phyloP scores from a whole-genome alignment of 257 asterid genomes.

The Gardenia jasminoides region DNA sequence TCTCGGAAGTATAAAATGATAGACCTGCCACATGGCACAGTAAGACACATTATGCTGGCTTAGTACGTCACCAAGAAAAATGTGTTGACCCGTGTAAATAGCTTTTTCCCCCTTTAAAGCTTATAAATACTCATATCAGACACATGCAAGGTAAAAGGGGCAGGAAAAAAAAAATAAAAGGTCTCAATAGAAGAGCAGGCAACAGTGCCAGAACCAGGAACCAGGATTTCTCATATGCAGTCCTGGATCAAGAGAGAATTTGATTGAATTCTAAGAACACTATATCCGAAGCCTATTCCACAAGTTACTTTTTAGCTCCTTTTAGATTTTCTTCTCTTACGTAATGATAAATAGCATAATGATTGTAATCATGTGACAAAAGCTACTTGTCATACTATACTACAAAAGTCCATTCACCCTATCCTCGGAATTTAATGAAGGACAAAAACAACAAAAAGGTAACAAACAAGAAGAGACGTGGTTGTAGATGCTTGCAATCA shows the following conservation, averaged over 20 bases:
- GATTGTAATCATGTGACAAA: too few species aligned
- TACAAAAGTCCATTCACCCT: not conserved
- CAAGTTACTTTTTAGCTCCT: not conserved
- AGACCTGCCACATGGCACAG: constrained; percentile 55
- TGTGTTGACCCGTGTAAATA: not conserved
- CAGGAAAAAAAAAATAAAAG: too few species aligned
- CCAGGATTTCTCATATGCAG: not conserved
- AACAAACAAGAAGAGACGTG: not conserved
- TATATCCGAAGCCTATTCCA: not conserved
- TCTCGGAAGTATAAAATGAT: constrained; percentile 91
- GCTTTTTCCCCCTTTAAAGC: not conserved
- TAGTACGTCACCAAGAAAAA: constrained; percentile 2
- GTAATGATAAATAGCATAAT: not conserved
- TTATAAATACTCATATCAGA: not conserved
- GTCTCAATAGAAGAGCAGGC: not conserved
- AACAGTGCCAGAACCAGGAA: constrained; percentile 7
- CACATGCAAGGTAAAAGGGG: too few species aligned
- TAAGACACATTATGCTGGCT: constrained; percentile 3
- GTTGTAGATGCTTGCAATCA: not conserved
- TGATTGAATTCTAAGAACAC: not conserved
- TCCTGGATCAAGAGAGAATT: not conserved
- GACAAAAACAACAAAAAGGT: not conserved
- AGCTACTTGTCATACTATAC: too few species aligned
- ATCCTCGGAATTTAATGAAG: not conserved
- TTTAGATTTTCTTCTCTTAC: not conserved